Evolutionary conservation across 2,329 filamentous ascomycete genomes (phyloP).

Genomic region (Trichoderma cornu-damae): DNA sequence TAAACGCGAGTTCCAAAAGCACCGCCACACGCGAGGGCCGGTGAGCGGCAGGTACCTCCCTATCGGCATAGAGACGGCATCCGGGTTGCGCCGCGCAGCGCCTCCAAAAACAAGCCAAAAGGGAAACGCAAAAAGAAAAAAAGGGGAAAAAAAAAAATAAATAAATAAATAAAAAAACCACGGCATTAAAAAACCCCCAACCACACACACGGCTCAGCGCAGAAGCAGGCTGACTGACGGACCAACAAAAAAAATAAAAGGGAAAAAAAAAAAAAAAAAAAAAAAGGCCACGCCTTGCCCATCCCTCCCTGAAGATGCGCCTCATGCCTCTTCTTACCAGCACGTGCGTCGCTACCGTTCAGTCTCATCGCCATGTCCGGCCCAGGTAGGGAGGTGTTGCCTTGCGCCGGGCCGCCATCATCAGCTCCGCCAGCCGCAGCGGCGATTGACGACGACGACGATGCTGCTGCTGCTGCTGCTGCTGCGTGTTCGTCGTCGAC

Average conservation of each 20-base stretch:
- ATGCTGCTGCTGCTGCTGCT: too few species aligned
- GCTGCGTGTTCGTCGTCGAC: conserved; percentile 1
- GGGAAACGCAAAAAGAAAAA: not conserved
- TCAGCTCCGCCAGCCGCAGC: not conserved
- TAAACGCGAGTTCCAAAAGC: too few species aligned
- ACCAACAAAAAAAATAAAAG: not conserved
- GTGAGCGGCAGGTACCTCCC: too few species aligned
- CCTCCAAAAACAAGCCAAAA: not conserved
- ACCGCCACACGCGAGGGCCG: too few species aligned
- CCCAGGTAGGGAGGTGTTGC: conserved; percentile 13
- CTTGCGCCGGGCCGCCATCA: conserved; percentile 5
- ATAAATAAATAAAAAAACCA: too few species aligned
- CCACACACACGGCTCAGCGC: not conserved
- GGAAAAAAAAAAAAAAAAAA: not conserved
- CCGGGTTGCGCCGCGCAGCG: too few species aligned
- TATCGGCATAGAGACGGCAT: too few species aligned
- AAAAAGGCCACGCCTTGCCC: not conserved
- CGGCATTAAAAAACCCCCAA: not conserved
- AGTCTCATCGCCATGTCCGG: conserved; percentile 18
- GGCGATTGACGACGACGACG: not conserved
- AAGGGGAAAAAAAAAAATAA: not conserved
- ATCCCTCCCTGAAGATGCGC: conserved; percentile 13
- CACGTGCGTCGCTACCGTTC: conserved; percentile 1
- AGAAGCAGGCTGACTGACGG: conserved; percentile 1
- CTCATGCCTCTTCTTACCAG: conserved; percentile 8